Evolutionary conservation across 768 basidiomycete species (phyloP).

Genomic region (Candolleomyces efflorescens): DNA sequence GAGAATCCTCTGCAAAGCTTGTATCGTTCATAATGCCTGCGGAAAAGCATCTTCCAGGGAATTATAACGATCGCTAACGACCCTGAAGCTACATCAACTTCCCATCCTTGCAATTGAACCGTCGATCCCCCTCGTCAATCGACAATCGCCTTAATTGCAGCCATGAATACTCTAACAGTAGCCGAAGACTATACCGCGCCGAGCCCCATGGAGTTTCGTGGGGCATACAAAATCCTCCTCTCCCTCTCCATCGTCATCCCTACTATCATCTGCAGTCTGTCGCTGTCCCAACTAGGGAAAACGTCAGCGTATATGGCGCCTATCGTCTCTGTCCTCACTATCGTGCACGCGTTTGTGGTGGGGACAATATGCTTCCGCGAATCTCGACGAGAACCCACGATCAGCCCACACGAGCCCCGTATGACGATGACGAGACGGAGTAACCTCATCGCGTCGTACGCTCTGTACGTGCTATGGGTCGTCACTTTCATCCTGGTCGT

Average conservation of each 20-base stretch:
- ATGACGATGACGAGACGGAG: constrained; percentile 1
- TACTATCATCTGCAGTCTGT: constrained; percentile 1
- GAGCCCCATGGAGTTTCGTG: background rate
- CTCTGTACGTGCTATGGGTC: constrained; percentile 4
- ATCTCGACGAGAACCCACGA: background rate
- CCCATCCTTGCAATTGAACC: too few species aligned
- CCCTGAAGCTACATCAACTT: too few species aligned
- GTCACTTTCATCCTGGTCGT: constrained; percentile 4
- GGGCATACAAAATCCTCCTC: constrained; percentile 2
- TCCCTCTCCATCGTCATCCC: constrained; percentile 3
- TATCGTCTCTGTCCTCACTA: constrained; percentile 2
- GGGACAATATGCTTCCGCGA: constrained; percentile 1
- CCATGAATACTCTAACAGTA: constrained; percentile 5
- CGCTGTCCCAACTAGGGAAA: constrained; percentile 1
- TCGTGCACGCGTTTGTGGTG: background rate
- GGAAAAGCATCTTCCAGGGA: too few species aligned
- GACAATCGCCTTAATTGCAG: background rate
- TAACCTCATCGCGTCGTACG: background rate
- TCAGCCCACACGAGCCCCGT: background rate
- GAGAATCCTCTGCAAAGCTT: too few species aligned
- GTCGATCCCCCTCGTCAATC: background rate
- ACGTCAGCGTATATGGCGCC: constrained; percentile 1
- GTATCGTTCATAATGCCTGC: too few species aligned
- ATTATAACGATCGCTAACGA: too few species aligned
- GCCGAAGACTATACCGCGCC: constrained; percentile 5